Evolutionary conservation across 768 basidiomycete species (phyloP).

Genomic region (Auriscalpium orientale): DNA sequence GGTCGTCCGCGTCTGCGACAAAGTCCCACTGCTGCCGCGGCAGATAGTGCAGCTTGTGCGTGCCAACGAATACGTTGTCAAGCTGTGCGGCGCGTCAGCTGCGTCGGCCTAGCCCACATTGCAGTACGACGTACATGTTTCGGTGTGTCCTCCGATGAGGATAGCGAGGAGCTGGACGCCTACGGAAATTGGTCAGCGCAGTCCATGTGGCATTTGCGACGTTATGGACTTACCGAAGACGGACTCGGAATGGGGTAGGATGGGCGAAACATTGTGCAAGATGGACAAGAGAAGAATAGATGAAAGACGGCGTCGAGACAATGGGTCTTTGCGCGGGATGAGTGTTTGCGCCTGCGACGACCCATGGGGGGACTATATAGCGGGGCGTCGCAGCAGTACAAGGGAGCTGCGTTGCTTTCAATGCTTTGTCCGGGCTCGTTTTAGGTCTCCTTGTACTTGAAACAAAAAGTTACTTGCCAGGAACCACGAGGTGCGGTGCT

Average conservation of each 20-base stretch:
- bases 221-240: not conserved
- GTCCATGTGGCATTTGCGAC: not conserved
- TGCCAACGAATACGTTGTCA: not conserved
- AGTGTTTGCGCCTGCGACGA: not conserved
- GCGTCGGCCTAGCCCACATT: not conserved
- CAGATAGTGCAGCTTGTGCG: slow-evolving; percentile 15
- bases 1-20: slow-evolving; percentile 42
- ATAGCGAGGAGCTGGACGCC: not conserved
- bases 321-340: not conserved
- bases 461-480: not conserved
- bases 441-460: not conserved
- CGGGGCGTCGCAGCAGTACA: not conserved
- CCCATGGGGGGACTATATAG: not conserved
- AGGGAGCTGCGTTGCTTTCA: not conserved
- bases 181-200: not conserved
- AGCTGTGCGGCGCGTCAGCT: not conserved
- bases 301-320: not conserved
- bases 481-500: no score
- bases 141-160: not conserved
- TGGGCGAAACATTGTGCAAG: not conserved
- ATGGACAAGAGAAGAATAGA: not conserved
- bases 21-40: slow-evolving; percentile 47
- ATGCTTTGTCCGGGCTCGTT: not conserved
- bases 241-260: not conserved
- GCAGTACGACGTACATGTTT: not conserved